phyloP scores from a whole-genome alignment of 1,139 yeast species.

The Suhomyces panamericanus region DNA sequence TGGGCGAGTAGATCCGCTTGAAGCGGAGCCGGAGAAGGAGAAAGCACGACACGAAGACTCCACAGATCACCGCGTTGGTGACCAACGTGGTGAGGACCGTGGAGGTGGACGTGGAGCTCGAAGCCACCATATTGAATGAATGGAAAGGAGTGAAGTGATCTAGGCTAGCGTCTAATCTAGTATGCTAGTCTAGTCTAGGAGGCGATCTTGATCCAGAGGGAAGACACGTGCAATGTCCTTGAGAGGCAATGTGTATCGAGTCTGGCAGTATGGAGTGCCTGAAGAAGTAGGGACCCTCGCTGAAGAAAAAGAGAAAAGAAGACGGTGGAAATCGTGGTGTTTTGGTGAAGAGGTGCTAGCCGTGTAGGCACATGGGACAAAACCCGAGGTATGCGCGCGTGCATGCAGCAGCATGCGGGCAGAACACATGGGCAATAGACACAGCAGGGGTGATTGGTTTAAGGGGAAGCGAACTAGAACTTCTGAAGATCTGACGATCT shows the following conservation, averaged over 20 bases:
- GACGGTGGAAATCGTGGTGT: neutral
- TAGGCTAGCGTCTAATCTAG: neutral
- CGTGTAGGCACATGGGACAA: slow-evolving; percentile 5
- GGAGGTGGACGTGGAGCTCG: slow-evolving; percentile 55
- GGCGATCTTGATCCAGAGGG: too few species aligned
- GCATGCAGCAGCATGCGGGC: neutral
- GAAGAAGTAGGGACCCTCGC: neutral
- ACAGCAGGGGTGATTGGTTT: neutral
- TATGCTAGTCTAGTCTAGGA: too few species aligned
- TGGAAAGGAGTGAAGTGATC: neutral
- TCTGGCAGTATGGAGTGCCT: too few species aligned
- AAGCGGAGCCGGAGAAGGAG: slow-evolving; percentile 54
- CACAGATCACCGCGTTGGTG: slow-evolving; percentile 55
- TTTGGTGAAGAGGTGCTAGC: slow-evolving; percentile 6
- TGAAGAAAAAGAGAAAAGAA: neutral
- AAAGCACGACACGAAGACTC: slow-evolving; percentile 54
- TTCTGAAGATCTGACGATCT: too few species aligned
- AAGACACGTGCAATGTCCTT: too few species aligned
- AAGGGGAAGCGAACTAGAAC: too few species aligned
- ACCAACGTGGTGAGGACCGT: slow-evolving; percentile 63
- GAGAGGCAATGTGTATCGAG: too few species aligned
- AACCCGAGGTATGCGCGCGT: neutral
- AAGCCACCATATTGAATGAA: slow-evolving; percentile 17
- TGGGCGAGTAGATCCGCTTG: slow-evolving; percentile 68
- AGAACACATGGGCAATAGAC: neutral